phyloP scores from a whole-genome alignment of 2,329 filamentous ascomycete genomes.

The Hymenoscyphus occultus region DNA sequence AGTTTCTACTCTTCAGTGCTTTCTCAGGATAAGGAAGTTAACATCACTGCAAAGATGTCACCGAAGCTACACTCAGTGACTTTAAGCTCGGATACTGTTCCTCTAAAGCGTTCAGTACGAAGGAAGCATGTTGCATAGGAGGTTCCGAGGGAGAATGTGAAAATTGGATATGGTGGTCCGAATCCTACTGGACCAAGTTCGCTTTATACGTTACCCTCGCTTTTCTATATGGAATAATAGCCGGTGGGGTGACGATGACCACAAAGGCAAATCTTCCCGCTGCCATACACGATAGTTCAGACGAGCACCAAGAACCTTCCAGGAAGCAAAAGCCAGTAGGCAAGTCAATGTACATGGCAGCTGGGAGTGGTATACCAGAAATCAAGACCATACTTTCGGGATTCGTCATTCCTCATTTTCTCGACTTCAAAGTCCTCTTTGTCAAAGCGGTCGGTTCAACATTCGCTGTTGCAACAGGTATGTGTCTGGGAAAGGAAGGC shows the following conservation, averaged over 20 bases:
- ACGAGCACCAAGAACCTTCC: not conserved
- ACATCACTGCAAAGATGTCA: conserved; percentile 41
- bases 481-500: conserved; percentile 61
- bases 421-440: conserved; percentile 52
- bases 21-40: not conserved
- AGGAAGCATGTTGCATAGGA: conserved; percentile 48
- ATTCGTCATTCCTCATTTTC: conserved; percentile 57
- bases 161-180: conserved; percentile 29
- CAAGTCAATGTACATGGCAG: conserved; percentile 57
- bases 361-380: conserved; percentile 58
- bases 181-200: conserved; percentile 41
- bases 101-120: conserved; percentile 43
- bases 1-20: not conserved
- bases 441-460: conserved; percentile 57
- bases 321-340: conserved; percentile 32
- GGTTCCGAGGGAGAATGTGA: conserved; percentile 33
- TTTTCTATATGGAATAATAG: conserved; percentile 48
- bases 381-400: conserved; percentile 60
- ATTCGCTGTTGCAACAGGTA: conserved; percentile 57
- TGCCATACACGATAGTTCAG: conserved; percentile 28
- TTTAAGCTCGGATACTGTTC: conserved; percentile 57
- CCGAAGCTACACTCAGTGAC: conserved; percentile 52
- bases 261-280: conserved; percentile 49
- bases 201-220: conserved; percentile 49
- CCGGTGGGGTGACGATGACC: conserved; percentile 47